Percentiles rank a stretch among this genome's conserved stretches.
These are phyloP conservation scores for Hypoxylon lienhwacheense DNA, from an alignment of 495 filamentous ascomycete genomes.

Conservation along the genomic window DNA sequence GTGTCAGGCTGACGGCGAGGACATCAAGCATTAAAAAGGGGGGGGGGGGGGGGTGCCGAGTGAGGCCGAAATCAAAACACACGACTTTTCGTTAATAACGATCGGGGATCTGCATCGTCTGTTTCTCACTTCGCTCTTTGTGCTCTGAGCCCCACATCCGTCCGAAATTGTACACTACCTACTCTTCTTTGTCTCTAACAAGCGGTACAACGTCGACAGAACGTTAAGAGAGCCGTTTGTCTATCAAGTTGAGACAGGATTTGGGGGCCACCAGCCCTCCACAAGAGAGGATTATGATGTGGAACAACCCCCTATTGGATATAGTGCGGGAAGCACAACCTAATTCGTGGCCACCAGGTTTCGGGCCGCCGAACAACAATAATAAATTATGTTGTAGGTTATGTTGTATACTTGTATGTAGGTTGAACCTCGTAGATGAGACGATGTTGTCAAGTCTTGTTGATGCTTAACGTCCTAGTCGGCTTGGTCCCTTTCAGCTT, in stretches of 20 bases:
- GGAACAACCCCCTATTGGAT: conserved; percentile 13
- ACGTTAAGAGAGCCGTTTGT: conserved; percentile 9
- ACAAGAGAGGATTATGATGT: background rate
- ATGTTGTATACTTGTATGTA: no score
- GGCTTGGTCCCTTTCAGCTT: conserved; percentile 1
- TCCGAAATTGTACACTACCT: conserved; percentile 1
- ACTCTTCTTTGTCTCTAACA: no score
- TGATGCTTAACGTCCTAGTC: background rate
- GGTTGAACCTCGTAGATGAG: background rate
- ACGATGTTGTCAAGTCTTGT: background rate
- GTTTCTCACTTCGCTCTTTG: conserved; percentile 10
- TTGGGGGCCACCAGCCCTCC: conserved; percentile 25
- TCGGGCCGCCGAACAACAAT: conserved; percentile 11
- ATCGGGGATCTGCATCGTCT: conserved; percentile 14
- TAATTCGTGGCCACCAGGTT: conserved; percentile 2
- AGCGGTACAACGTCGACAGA: conserved; percentile 5
- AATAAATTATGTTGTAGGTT: background rate
- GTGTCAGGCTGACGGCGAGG: conserved; percentile 31
- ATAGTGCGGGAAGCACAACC: conserved; percentile 2
- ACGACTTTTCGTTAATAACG: conserved; percentile 5
- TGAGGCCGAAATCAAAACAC: conserved; percentile 18
- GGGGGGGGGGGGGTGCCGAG: background rate
- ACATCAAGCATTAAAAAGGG: background rate
- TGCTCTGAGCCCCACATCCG: conserved; percentile 2
- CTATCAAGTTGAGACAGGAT: conserved; percentile 20